Percentiles rank a stretch among this genome's conserved stretches.
Conservation (phyloP, 2,329 filamentous ascomycete genomes). For the Fusarium nisikadoi region DNA sequence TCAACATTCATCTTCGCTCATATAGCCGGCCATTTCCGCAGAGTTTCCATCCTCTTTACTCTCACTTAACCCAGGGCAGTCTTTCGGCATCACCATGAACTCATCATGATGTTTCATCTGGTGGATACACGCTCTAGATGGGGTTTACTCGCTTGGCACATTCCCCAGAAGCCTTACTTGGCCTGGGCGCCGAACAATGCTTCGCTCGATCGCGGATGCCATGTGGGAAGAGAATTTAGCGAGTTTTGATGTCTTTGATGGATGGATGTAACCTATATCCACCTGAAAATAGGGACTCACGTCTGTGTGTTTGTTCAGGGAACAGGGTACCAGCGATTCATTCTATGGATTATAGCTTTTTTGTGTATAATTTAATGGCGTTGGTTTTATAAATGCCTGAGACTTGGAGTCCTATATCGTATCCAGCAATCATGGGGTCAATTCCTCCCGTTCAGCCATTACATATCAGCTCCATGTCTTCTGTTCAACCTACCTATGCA, state of each 20-base stretch:
- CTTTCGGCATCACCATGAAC: not conserved
- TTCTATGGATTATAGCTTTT: accelerated
- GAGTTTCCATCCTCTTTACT: not conserved
- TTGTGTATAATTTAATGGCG: not conserved
- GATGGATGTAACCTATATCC: conserved; percentile 3
- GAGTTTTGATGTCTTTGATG: not conserved
- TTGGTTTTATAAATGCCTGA: not conserved
- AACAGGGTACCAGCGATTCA: not conserved
- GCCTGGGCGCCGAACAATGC: conserved; percentile 5
- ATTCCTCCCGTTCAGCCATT: not conserved
- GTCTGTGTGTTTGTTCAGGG: not conserved
- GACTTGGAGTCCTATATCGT: too few species aligned
- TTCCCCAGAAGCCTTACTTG: not conserved
- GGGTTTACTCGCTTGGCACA: not conserved
- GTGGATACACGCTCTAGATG: accelerated
- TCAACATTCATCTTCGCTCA: not conserved
- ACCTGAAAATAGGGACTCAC: not conserved
- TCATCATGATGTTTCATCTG: not conserved
- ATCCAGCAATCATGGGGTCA: not conserved
- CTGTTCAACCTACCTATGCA: not conserved
- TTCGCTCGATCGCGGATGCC: not conserved
- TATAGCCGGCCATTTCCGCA: not conserved
- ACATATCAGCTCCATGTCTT: too few species aligned
- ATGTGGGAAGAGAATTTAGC: conserved; percentile 2
- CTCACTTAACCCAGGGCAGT: too few species aligned